Percentiles rank a stretch among this genome's conserved stretches.
phyloP scores from a whole-genome alignment of 768 basidiomycete genomes.

The Auriscalpium microsporum region DNA sequence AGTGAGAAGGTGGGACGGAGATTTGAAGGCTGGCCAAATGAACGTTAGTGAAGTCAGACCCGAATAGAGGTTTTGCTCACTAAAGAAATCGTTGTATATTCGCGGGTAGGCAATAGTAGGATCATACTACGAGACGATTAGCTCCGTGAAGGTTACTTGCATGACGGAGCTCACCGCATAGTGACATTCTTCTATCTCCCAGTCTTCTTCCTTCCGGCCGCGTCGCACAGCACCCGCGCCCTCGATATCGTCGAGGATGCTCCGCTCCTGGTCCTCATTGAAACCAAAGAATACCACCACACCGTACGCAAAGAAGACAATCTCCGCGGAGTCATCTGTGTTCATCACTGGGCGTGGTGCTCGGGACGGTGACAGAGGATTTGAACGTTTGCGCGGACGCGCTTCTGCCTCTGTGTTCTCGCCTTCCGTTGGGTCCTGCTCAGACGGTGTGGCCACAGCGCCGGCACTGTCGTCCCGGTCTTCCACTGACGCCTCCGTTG shows the following conservation, averaged over 20 bases:
- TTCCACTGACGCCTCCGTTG: not conserved
- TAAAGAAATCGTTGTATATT: constrained; percentile 95
- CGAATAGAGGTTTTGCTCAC: constrained; percentile 35
- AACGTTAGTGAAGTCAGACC: not conserved
- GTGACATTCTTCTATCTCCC: constrained; percentile 94
- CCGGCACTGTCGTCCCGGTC: not conserved
- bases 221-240: constrained; percentile 62
- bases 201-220: constrained; percentile 54
- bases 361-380: not conserved
- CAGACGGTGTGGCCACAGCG: not conserved
- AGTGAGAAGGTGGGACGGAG: constrained; percentile 82
- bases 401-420: not conserved
- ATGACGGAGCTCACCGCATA: constrained; percentile 51
- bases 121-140: constrained; percentile 56
- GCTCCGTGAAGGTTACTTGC: not conserved
- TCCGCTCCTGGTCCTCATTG: constrained; percentile 65
- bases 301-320: constrained; percentile 78
- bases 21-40: constrained; percentile 65
- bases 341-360: not conserved
- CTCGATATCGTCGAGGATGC: constrained; percentile 77
- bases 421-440: not conserved
- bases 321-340: constrained; percentile 59
- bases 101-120: constrained; percentile 76
- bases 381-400: not conserved
- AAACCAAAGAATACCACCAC: constrained; percentile 92